Percentiles rank a stretch among this genome's conserved stretches.
These are phyloP conservation scores for Clonostachys chloroleuca DNA, from an alignment of 2,329 filamentous ascomycete species.

Conservation along the genomic window DNA sequence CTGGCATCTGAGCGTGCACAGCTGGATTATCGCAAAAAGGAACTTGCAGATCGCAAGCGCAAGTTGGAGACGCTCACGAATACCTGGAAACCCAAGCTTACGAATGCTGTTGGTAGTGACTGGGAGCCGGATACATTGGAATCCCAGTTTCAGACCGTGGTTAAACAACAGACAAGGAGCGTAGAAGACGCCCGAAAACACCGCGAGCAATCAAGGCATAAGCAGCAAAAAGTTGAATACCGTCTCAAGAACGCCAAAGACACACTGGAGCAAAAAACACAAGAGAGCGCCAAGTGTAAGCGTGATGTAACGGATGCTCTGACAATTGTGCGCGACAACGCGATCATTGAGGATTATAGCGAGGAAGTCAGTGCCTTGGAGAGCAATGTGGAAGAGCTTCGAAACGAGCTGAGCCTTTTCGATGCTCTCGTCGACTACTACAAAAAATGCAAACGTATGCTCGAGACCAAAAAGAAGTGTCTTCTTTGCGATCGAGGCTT, in stretches of 20 bases:
- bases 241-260: conserved; percentile 62
- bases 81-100: conserved; percentile 70
- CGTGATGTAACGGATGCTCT: conserved; percentile 48
- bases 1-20: conserved; percentile 79
- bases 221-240: conserved; percentile 73
- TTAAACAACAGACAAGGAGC: conserved; percentile 51
- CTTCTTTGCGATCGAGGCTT: conserved; percentile 72
- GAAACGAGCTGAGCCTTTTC: conserved; percentile 65
- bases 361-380: conserved; percentile 45
- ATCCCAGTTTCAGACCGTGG: conserved; percentile 58
- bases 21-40: conserved; percentile 78
- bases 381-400: conserved; percentile 54
- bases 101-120: conserved; percentile 52
- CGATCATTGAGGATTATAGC: conserved; percentile 48
- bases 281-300: conserved; percentile 59
- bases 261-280: conserved; percentile 58
- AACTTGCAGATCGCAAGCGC: conserved; percentile 67
- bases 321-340: conserved; percentile 32
- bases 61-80: conserved; percentile 73
- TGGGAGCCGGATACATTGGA: conserved; percentile 74
- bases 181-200: conserved; percentile 63
- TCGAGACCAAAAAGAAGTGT: conserved; percentile 68
- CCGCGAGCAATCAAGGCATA: conserved; percentile 66
- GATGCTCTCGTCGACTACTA: conserved; percentile 70
- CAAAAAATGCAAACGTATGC: conserved; percentile 58